Evolutionary conservation across 352 stramenopile genomes (phyloP).

Genomic region (Globisporangium rhizosaccharum): DNA sequence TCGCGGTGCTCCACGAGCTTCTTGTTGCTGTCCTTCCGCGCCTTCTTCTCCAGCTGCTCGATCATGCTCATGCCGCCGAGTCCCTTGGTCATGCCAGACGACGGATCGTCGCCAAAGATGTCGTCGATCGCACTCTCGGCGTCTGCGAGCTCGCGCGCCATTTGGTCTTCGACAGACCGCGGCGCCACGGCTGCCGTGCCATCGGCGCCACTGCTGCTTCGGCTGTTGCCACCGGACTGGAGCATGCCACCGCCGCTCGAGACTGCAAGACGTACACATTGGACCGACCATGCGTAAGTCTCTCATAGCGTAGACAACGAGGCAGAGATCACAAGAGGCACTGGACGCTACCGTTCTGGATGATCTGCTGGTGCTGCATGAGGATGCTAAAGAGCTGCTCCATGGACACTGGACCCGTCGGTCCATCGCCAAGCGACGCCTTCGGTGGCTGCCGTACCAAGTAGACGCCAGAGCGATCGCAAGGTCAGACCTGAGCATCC

Average conservation of each 20-base stretch:
- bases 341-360: conserved; percentile 58
- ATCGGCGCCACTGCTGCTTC: conserved; percentile 18
- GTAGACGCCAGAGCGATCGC: not conserved
- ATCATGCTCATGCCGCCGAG: conserved; percentile 83
- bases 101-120: conserved; percentile 80
- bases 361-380: conserved; percentile 87
- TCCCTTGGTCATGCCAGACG: conserved; percentile 37
- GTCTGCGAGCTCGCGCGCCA: conserved; percentile 73
- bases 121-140: conserved; percentile 78
- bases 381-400: conserved; percentile 83
- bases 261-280: conserved; percentile 21
- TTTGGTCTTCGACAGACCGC: conserved; percentile 75
- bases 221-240: conserved; percentile 5
- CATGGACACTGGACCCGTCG: conserved; percentile 65
- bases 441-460: conserved; percentile 31
- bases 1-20: conserved; percentile 75
- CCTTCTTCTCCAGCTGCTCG: conserved; percentile 84
- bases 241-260: conserved; percentile 22
- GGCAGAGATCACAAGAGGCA: not conserved
- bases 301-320: not conserved
- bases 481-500: not conserved
- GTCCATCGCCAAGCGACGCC: conserved; percentile 11
- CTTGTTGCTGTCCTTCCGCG: conserved; percentile 81
- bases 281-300: not conserved
- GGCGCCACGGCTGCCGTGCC: conserved; percentile 12